Conservation (phyloP, 305 asterid genomes). For the Andrographis paniculata region DNA sequence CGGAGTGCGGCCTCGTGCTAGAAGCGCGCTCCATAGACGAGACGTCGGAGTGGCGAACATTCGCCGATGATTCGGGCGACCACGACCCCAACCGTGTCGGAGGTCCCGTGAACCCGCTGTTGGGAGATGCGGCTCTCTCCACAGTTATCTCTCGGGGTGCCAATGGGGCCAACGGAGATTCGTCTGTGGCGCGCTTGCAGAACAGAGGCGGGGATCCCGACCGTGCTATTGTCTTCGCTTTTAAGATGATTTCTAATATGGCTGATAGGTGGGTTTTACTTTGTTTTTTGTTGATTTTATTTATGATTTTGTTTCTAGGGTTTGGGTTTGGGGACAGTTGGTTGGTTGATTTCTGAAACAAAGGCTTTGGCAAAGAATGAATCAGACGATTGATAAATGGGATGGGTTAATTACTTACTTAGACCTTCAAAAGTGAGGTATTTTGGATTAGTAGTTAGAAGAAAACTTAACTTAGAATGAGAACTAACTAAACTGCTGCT, state of each 20-base stretch:
- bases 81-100: constrained; percentile 94
- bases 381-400: too few relatives aligned
- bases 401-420: too few relatives aligned
- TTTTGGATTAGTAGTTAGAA: too few relatives aligned
- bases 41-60: constrained; percentile 54
- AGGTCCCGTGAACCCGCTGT: constrained; percentile 68
- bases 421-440: too few relatives aligned
- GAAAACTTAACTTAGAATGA: too few relatives aligned
- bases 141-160: constrained; percentile 76
- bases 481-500: too few relatives aligned
- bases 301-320: neutral
- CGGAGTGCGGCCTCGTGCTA: constrained; percentile 87
- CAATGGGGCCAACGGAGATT: constrained; percentile 41
- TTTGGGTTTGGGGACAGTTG: neutral
- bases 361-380: too few relatives aligned
- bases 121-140: constrained; percentile 71
- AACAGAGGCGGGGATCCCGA: constrained; percentile 87
- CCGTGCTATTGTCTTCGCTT: constrained; percentile 46
- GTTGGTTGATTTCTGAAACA: neutral
- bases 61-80: constrained; percentile 59
- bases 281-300: neutral
- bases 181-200: constrained; percentile 62
- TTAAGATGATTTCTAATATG: constrained; percentile 41
- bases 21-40: constrained; percentile 82
- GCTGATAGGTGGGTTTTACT: constrained; percentile 49